Evolutionary conservation across 345 rosid genomes (phyloP), one percentile per base, ranked within the genome.

Genomic region (Gossypium herbaceum): DNA sequence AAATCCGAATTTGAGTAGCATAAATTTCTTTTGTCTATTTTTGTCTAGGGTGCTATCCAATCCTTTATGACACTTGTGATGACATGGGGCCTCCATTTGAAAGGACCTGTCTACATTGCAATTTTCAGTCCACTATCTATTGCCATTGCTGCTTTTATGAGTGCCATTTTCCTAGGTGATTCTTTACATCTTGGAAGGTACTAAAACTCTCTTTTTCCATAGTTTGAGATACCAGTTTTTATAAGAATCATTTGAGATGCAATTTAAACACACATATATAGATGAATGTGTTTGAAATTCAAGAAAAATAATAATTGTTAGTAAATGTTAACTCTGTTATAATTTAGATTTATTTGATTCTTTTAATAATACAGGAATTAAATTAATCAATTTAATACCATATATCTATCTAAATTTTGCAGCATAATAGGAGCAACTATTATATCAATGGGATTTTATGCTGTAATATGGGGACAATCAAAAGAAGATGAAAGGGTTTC

Each of bases 401-500:
- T 2, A 29, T 0, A 3, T 29, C 5, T 29, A 29, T 20, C 20
- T 69, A 50, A 10, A 51, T 70, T 16, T 71, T 71, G 63, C 63
- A 71, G 74, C 34, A 3, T 54, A 4, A 19, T 71, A 39, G 61
- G 74, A 71, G 61, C 74, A 50, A 24, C 51, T 12, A 17, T 82
- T 5, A 56, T 82, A 39, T 19, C 76, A 11, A 17, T 65, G 5
- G 82, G 82, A 20, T 77, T 79, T 52, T 82, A 77, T 74, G 78
- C 34, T 22, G 81, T 77, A 20, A 27, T 79, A 22, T 74, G 80
- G 85, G 85, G 85, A n/a, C 58, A 79, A 16, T 75, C 78, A 2
- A 79, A 71, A 13, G 85, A 82, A 29, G 20, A 6, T 1, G 69
- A 15, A 61, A 24, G 39, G 17, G 25, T 7, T 24, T 59, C 34